These are phyloP conservation scores for Hyphodiscus sp. DNA, from an alignment of 2,329 filamentous ascomycete genomes.

Conservation along the genomic window DNA sequence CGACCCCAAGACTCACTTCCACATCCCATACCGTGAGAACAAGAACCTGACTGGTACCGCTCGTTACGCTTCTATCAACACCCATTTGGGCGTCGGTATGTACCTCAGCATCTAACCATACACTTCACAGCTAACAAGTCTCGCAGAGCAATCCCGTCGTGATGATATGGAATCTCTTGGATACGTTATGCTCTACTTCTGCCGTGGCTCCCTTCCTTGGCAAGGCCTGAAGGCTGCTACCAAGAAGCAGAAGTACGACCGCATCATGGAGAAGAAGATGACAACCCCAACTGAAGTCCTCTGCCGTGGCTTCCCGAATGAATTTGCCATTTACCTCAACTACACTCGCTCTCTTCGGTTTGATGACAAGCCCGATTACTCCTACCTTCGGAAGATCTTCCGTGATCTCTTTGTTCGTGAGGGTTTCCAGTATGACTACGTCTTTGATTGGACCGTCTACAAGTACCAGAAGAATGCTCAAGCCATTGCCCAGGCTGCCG, in stretches of 20 bases:
- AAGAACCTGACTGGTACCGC: conserved; percentile 99
- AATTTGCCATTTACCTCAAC: conserved; percentile 99
- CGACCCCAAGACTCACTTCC: conserved; percentile 99
- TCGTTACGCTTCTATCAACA: conserved; percentile 98
- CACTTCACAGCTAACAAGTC: conserved; percentile 25
- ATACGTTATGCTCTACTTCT: conserved; percentile 99
- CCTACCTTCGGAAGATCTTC: conserved; percentile 99
- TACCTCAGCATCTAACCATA: conserved; percentile 19
- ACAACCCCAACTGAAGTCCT: conserved; percentile 97
- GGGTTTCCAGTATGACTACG: conserved; percentile 99
- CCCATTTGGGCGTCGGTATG: conserved; percentile 86
- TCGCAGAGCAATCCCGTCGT: conserved; percentile 86
- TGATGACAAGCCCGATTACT: conserved; percentile 99
- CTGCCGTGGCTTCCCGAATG: conserved; percentile 97
- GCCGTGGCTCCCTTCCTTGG: conserved; percentile 96
- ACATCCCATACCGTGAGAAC: conserved; percentile 99
- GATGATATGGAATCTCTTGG: conserved; percentile 99
- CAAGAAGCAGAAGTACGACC: conserved; percentile 99
- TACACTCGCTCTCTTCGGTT: conserved; percentile 98
- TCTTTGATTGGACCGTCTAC: conserved; percentile 99
- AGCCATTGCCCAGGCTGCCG: conserved; percentile 79
- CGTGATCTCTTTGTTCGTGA: conserved; percentile 97
- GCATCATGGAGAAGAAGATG: conserved; percentile 99
- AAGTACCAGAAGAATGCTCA: conserved; percentile 99
- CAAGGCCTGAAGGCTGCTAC: conserved; percentile 97